These are phyloP conservation scores for Ascochyta lentis DNA, from an alignment of 2,329 filamentous ascomycete genomes.

Conservation along the genomic window DNA sequence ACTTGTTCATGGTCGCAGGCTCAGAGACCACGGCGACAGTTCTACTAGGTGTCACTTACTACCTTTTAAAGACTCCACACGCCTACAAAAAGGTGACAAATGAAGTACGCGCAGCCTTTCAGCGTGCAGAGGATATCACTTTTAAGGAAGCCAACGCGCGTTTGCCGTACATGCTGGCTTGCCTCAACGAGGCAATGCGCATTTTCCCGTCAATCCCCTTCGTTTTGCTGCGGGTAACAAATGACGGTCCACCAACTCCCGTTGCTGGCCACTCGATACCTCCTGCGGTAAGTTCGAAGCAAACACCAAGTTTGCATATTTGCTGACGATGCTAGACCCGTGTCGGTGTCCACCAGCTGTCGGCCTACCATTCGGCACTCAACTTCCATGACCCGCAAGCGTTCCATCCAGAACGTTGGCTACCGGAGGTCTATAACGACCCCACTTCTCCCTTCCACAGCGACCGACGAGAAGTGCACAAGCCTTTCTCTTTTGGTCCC, in stretches of 20 bases:
- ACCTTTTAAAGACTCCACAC: conserved; percentile 21
- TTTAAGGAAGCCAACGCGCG: conserved; percentile 7
- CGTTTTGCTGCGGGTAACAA: not conserved
- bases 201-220: conserved; percentile 19
- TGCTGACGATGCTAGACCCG: conserved; percentile 3
- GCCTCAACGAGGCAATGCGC: conserved; percentile 8
- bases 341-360: conserved; percentile 22
- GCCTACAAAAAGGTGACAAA: conserved; percentile 12
- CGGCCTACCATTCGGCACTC: conserved; percentile 14
- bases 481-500: conserved; percentile 28
- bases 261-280: conserved; percentile 17
- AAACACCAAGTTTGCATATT: no score
- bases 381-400: conserved; percentile 20
- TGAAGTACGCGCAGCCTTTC: conserved; percentile 27
- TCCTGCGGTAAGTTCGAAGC: conserved; percentile 1
- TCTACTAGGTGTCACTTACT: conserved; percentile 22
- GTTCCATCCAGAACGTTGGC: conserved; percentile 24
- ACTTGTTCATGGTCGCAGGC: conserved; percentile 27
- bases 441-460: conserved; percentile 22
- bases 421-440: conserved; percentile 9
- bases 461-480: conserved; percentile 34
- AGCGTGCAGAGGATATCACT: conserved; percentile 22
- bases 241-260: not conserved
- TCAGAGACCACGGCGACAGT: conserved; percentile 34
- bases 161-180: conserved; percentile 16